Evolutionary conservation across 768 basidiomycete species (phyloP), one percentile per base, ranked within the genome.

Genomic region (Astraeus odoratus): DNA sequence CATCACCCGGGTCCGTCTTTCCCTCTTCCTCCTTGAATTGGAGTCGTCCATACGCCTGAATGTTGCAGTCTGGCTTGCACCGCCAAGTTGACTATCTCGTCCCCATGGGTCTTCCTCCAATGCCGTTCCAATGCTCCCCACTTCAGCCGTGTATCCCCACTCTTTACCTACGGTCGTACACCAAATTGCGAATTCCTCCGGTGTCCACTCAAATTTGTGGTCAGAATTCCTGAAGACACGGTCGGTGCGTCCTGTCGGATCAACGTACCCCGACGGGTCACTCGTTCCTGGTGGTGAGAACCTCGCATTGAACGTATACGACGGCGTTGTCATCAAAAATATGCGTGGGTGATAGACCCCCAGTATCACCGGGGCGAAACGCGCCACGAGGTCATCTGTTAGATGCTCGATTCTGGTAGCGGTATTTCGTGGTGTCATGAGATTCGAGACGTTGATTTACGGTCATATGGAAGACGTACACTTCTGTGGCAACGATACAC

Each of bases 161-260:
- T 77, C 71, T 4, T 56, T 57, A 0, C 83, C 86, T 2, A 65
- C 67, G 0, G 55, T 57, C 9, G 63, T 50, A 56, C 88, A 90
- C 78, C 83, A 86, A 13, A 51, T 53, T 16, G 58, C 54, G 57
- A 90, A 95, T 55, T 94, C 91, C 2, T 78, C 76, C 0, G 64
- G 58, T 0, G 88, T 92, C 85, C 86, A 94, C 60, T 95, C 91
- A 50, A 93, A 90, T 53, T 91, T 85, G 63, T 95, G 91, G 52
- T 93, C 91, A 19, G 64, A 47, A 57, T 94, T 88, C 18, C 91
- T 73, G 67, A 92, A 93, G 23, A 85, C 62, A 1, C 90, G 77
- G 38, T 74, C 57, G 0, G 88, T 92, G 15, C 85, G 76, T 12
- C 72, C 68, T 0, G 89, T 92, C 3, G 92, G 89, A 62, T 94